A percentile compares a stretch with the other conserved stretches of the same genome.
These are phyloP conservation scores for Gossypium mustelinum DNA, from an alignment of 345 rosid genomes.

Conservation along the genomic window DNA sequence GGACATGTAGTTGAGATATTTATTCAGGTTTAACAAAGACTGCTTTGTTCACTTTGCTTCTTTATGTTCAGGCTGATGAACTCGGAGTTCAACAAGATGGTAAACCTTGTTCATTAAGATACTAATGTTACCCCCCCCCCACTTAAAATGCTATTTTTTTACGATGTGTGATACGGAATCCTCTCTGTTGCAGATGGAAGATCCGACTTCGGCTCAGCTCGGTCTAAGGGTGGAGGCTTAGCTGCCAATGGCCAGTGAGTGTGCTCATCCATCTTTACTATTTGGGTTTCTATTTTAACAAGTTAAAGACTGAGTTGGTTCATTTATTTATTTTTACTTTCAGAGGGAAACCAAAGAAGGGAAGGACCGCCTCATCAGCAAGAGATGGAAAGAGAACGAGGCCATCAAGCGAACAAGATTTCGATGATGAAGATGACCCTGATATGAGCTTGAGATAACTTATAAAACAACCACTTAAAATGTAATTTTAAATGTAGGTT, in stretches of 20 bases:
- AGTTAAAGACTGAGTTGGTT: neutral
- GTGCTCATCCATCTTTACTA: neutral
- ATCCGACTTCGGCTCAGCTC: slow-evolving; percentile 27
- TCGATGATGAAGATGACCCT: slow-evolving; percentile 43
- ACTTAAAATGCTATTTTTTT: neutral
- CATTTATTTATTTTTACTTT: neutral
- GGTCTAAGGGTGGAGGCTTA: slow-evolving; percentile 30
- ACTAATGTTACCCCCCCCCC: neutral
- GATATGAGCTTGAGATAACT: slow-evolving; percentile 27
- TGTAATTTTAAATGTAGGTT: neutral
- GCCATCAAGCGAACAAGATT: slow-evolving; percentile 29
- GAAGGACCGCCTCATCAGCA: slow-evolving; percentile 21
- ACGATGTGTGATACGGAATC: neutral
- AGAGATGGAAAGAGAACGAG: slow-evolving; percentile 36
- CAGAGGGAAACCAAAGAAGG: slow-evolving; percentile 47
- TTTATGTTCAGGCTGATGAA: slow-evolving; percentile 41
- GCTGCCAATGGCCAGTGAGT: slow-evolving; percentile 39
- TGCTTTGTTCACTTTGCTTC: slow-evolving; percentile 29
- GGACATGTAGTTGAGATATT: slow-evolving; percentile 21
- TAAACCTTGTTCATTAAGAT: slow-evolving; percentile 18
- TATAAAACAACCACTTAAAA: neutral
- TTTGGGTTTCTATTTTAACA: neutral
- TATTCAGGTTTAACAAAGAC: slow-evolving; percentile 17
- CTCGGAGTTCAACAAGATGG: slow-evolving; percentile 37
- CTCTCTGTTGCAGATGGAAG: slow-evolving; percentile 39